Evolutionary conservation across 257 asterid genomes (phyloP), one percentile per base, ranked within the genome.

Genomic region (Ilex asprella): DNA sequence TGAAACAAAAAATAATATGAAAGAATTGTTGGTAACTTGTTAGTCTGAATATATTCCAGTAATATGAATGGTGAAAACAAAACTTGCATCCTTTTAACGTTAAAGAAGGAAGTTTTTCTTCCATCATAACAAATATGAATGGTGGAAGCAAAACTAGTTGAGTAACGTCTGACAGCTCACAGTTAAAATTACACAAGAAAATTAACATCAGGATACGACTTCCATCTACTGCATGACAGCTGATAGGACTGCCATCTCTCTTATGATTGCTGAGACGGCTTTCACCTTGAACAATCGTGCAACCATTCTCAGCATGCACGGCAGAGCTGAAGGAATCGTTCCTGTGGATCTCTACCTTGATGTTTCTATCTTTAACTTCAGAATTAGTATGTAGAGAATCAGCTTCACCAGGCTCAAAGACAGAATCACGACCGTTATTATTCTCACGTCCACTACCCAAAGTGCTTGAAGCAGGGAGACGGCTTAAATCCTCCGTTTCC

Each of bases 401-500:
- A 56, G 75, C 67, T 58, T 60, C 64, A 55, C 43, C 15, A 30
- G 75, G 76, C 64, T 67, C 79, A 56, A 41, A 46, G 39, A 63
- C 80, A 54, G 74, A 64, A 55, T 67, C 79, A 64, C 55, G 49
- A 21, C 62, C 58, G 58, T 54, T 76, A 43, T 61, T 69, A 58
- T 64, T 68, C 69, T 76, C 86, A 70, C 70, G 67, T 70, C 64
- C 84, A 60, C 72, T 61, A 54, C 64, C 81, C 43, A 79, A 67
- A 49, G 68, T 69, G 74, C 82, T 70, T 15, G 83, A 80, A 71
- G 81, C 78, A 47, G 79, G 86, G 64, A 68, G 76, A 69, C 67
- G 60, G 59, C 68, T 81, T 32, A 76, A 47, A 65, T 86, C 88
- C 78, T 75, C 91, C 29, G 78, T 71, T 59, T 82, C 92, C 96